Evolutionary conservation across 2,329 filamentous ascomycete genomes (phyloP).

Genomic region (Colletotrichum gloeosporioides): DNA sequence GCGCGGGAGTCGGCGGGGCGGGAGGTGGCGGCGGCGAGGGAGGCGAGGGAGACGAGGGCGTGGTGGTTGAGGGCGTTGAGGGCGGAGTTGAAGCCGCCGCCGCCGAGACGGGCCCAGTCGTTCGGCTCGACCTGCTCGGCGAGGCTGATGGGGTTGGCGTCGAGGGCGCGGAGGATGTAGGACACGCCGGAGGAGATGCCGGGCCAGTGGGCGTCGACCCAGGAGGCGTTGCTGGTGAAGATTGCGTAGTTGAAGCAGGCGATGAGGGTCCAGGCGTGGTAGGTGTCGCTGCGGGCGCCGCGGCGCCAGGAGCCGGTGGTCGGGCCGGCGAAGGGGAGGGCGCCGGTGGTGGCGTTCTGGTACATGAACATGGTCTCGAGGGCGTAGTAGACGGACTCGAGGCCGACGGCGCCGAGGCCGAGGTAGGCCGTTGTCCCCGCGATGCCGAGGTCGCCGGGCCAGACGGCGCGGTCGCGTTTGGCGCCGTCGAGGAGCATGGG

Average conservation of each 20-base stretch:
- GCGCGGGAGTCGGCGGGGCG: neutral
- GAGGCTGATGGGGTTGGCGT: constrained; percentile 18
- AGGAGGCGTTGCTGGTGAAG: constrained; percentile 48
- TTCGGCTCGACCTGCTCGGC: constrained; percentile 25
- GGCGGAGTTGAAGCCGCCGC: constrained; percentile 34
- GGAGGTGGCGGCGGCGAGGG: constrained; percentile 20
- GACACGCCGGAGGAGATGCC: constrained; percentile 40
- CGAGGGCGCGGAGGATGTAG: constrained; percentile 19
- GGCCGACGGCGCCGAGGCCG: constrained; percentile 50
- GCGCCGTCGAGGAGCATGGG: constrained; percentile 53
- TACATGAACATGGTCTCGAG: constrained; percentile 46
- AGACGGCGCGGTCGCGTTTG: constrained; percentile 60
- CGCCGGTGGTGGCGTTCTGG: constrained; percentile 31
- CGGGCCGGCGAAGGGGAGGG: constrained; percentile 28
- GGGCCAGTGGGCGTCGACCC: constrained; percentile 46
- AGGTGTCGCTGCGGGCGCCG: constrained; percentile 24
- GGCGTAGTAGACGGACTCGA: constrained; percentile 51
- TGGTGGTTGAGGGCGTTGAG: constrained; percentile 36
- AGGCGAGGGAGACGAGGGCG: constrained; percentile 27
- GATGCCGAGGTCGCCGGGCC: constrained; percentile 64
- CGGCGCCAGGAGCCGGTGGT: constrained; percentile 24
- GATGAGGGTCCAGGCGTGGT: constrained; percentile 53
- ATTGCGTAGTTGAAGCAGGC: constrained; percentile 57
- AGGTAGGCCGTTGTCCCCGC: constrained; percentile 55
- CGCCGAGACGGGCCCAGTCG: constrained; percentile 34